Evolutionary conservation across 164 flowering plant species (phyloP), one percentile per base, ranked within the genome.

Genomic region (Tinospora cordifolia): DNA sequence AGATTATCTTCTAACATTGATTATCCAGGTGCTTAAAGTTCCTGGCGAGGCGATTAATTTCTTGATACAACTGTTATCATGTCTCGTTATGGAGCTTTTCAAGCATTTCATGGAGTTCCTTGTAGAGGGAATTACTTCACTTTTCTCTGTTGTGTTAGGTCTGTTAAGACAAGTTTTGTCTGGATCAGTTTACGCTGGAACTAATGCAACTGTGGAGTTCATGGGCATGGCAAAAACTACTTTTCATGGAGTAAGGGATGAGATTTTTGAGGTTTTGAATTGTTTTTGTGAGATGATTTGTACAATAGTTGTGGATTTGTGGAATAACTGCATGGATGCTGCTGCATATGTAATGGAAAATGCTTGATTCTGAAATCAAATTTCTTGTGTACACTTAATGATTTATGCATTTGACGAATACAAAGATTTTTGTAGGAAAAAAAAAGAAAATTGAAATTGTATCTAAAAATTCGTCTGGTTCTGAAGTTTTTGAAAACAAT

Each of bases 221-320:
- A 22, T 17, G 7, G n/a, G 59, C 25, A n/a, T 51, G 59, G 59
- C 59, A 51, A 51, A 51, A 17, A 51, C 59, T 51, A 22, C 21
- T 54, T 6, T 54, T 54, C n/a, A 19, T 54, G 60, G 25, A n/a
- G 4, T 51, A n/a, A 19, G 59, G 17, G 59, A 19, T 8, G 60
- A 54, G 60, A 6, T 54, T 54, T 24, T 54, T 54, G 60, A 54
- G 60, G 60, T 54, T 54, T 54, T 54, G 7, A 10, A 54, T n/a
- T 24, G 60, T 54, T 54, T 54, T 3, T 54, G n/a, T 54, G 60
- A 54, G 60, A 54, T 54, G 60, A 54, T 54, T 54, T 54, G n/a
- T 15, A 54, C 6, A 19, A 54, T 54, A 54, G 24, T 17, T 19
- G 60, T 54, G 60, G 60, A 54, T 54, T 54, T 54, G 21, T 54